Evolutionary conservation across 164 flowering plant genomes (phyloP).

Genomic region (Kalanchoe fedtschenkoi): DNA sequence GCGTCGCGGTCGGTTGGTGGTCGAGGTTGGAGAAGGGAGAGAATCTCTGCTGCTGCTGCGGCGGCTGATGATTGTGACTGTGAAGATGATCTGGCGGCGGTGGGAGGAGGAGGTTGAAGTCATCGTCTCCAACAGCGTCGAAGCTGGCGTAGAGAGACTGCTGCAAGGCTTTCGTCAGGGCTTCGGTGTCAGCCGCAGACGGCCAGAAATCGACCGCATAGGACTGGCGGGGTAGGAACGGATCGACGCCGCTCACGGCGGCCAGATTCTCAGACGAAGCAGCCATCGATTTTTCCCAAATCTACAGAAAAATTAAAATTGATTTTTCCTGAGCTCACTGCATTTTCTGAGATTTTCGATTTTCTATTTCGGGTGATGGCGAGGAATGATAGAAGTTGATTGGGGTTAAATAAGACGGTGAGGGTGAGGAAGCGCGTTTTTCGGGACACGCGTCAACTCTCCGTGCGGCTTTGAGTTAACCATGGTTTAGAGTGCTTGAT

Average conservation of each 20-base stretch:
- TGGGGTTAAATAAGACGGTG: constrained; percentile 46
- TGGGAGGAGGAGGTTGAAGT: constrained; percentile 21
- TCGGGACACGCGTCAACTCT: constrained; percentile 44
- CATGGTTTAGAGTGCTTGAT: too few species aligned
- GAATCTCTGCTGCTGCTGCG: too few species aligned
- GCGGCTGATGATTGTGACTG: not conserved
- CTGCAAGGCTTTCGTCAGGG: constrained; percentile 46
- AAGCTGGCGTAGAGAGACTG: constrained; percentile 41
- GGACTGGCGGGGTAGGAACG: constrained; percentile 19
- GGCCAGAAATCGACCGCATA: constrained; percentile 54
- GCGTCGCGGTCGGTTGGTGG: constrained; percentile 24
- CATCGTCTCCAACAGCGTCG: too few species aligned
- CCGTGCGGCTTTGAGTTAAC: too few species aligned
- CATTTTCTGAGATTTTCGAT: too few species aligned
- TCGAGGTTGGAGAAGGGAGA: not conserved
- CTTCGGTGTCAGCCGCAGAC: constrained; percentile 49
- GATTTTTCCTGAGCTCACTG: too few species aligned
- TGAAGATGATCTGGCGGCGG: constrained; percentile 8
- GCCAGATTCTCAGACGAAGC: constrained; percentile 57
- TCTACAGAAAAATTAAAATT: too few species aligned
- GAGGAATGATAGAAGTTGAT: not conserved
- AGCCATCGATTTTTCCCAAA: constrained; percentile 15
- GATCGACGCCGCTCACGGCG: constrained; percentile 33
- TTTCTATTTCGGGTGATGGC: not conserved
- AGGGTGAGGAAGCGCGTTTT: constrained; percentile 34